These are phyloP conservation scores for Leptographium lundbergii DNA, from an alignment of 2,329 filamentous ascomycete genomes.

Conservation along the genomic window DNA sequence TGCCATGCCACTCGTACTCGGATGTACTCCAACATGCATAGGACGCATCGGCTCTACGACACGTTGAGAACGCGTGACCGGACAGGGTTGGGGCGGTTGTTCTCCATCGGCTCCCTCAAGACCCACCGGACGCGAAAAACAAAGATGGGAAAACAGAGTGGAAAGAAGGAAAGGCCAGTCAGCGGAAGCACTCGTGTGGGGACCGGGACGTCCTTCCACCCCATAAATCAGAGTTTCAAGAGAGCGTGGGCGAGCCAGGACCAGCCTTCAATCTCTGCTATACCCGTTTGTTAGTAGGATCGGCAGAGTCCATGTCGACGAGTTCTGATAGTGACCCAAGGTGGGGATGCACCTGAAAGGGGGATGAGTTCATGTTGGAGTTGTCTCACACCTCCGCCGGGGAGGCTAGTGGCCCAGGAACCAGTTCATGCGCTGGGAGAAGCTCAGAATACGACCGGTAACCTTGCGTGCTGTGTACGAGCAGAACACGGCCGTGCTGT, in stretches of 20 bases:
- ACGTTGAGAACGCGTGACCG: not conserved
- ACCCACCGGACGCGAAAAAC: not conserved
- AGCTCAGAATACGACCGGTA: not conserved
- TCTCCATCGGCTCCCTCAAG: not conserved
- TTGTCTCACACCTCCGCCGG: not conserved
- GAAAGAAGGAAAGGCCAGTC: not conserved
- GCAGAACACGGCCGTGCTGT: not conserved
- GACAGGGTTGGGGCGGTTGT: not conserved
- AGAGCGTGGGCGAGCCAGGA: not conserved
- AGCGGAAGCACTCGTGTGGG: not conserved
- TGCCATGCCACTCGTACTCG: not conserved
- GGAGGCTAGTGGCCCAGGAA: not conserved
- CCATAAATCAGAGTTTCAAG: constrained; percentile 2
- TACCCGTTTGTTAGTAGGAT: not conserved
- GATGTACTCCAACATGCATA: too few relatives aligned
- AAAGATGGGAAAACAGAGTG: not conserved
- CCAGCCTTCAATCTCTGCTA: not conserved
- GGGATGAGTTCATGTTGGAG: not conserved
- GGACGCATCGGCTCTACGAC: not conserved
- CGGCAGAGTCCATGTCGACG: not conserved
- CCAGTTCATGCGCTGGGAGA: not conserved
- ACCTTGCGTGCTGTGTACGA: not conserved
- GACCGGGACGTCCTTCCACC: not conserved
- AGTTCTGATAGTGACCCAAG: not conserved
- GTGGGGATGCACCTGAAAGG: not conserved